Evolutionary conservation across 257 asterid species (phyloP).

Genomic region (Lycium barbarum): DNA sequence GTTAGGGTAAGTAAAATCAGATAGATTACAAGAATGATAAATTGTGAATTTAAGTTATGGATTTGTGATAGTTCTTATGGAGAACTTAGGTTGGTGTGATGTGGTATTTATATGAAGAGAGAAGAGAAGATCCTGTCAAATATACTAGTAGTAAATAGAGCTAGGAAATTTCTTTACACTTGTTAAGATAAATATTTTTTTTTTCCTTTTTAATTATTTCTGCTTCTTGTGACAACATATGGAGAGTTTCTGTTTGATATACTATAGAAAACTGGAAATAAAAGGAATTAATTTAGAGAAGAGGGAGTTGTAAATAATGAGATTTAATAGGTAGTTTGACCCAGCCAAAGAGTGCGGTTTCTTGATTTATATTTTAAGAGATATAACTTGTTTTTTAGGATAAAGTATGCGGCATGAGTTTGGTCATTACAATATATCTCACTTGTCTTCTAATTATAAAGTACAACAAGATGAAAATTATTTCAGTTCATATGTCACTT

Average conservation of each 20-base stretch:
- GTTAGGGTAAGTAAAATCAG: neutral
- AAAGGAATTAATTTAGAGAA: constrained; percentile 5
- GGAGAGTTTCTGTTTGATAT: constrained; percentile 19
- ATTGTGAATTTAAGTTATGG: neutral
- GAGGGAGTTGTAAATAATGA: constrained; percentile 19
- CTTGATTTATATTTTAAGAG: constrained; percentile 4
- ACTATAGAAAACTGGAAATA: neutral
- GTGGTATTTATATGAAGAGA: constrained; percentile 25
- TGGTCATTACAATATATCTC: constrained; percentile 23
- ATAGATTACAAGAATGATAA: neutral
- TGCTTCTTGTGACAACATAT: constrained; percentile 21
- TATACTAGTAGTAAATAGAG: too few species aligned
- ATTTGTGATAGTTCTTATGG: neutral
- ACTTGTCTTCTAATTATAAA: constrained; percentile 21
- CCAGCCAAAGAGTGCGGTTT: constrained; percentile 33
- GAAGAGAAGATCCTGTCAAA: too few species aligned
- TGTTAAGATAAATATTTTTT: neutral
- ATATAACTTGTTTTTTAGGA: constrained; percentile 11
- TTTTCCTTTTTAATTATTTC: neutral
- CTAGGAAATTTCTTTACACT: neutral
- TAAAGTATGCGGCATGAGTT: neutral
- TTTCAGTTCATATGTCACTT: constrained; percentile 28
- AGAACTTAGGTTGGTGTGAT: constrained; percentile 24
- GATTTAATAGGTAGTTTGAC: constrained; percentile 31
- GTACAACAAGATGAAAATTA: constrained; percentile 15